Base-by-base conservation (phyloP, 805 yeast genomes). In the Lachancea waltii region DNA sequence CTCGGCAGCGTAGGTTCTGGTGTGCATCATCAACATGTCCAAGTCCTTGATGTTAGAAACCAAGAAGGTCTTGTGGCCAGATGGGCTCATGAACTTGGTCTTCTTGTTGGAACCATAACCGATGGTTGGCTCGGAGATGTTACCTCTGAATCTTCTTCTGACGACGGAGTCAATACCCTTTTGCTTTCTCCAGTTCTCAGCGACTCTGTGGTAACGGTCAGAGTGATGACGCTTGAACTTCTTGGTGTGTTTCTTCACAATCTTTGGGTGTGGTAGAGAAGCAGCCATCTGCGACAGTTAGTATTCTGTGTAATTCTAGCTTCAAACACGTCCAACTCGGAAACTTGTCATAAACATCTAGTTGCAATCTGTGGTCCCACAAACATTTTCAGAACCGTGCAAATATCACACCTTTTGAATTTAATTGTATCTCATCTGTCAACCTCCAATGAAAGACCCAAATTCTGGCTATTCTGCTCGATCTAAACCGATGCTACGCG, bases 91-190 rank as follows among this genome's bases (percentile, higher is more conserved):
- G 81, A 81, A 85, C 73, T 82, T 86, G 69, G 98, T 92, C 81
- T 83, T 87, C 79, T 86, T 92, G 95, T 92, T 87, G 62, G 97
- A 87, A 75, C 98, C 97, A 80, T 85, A 92, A 80, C 99, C 99
- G 65, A 92, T 89, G 79, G 84, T 89, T 79, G 99, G 99, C 80
- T 90, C 95, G 64, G 89, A 78, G 69, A 92, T 85, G 75, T 90
- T 83, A 68, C 98, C 98, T 82, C 97, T 86, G 95, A 92, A 92
- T 80, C 92, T 83, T 81, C 98, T 90, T 81, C 99, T 92, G 70
- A 94, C 97, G 77, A 86, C 80, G 60, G 97, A 89, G 80, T 92
- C 99, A 70, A 92, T 92, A 92, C 99, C 99, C 85, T 92, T 92
- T 77, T 94, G 99, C 79, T 92, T 90, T 86, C 99, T 92, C 98